A percentile compares a stretch with the other conserved stretches of the same genome.
phyloP scores from a whole-genome alignment of 208 protist genomes.

The Trypanosoma conorhini region DNA sequence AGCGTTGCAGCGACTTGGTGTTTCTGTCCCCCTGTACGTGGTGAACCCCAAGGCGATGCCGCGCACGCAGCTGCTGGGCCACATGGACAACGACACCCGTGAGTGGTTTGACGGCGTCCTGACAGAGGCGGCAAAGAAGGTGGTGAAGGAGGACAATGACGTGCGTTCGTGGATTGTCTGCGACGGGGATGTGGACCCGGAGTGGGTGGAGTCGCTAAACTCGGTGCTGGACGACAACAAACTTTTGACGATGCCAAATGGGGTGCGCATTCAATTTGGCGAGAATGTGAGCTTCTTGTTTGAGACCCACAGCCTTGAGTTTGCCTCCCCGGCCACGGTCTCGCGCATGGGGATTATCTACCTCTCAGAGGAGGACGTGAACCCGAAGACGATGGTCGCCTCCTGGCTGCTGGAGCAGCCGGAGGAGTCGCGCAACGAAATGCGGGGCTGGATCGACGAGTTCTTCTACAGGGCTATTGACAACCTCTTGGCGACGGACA shows the following conservation, averaged over 20 bases:
- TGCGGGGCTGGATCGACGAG: conserved; percentile 90
- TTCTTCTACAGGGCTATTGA: conserved; percentile 95
- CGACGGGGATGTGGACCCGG: conserved; percentile 99
- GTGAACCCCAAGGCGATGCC: conserved; percentile 99
- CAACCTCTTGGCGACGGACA: conserved; percentile 64
- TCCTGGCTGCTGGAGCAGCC: conserved; percentile 92
- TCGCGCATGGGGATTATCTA: conserved; percentile 98
- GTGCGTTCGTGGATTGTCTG: conserved; percentile 97
- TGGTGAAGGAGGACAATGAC: conserved; percentile 91
- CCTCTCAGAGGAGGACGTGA: conserved; percentile 96
- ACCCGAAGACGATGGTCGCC: conserved; percentile 90
- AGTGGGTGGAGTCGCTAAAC: conserved; percentile 99
- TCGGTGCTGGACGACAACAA: conserved; percentile 99
- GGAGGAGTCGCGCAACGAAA: conserved; percentile 58
- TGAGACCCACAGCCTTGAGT: conserved; percentile 97
- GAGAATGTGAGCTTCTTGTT: conserved; percentile 99
- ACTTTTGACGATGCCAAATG: conserved; percentile 97
- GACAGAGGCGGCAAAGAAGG: conserved; percentile 92
- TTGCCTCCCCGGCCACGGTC: conserved; percentile 98
- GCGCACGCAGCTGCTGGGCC: conserved; percentile 95
- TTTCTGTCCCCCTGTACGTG: conserved; percentile 88
- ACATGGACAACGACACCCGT: conserved; percentile 98
- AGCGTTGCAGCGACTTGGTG: conserved; percentile 86
- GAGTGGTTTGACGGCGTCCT: conserved; percentile 99
- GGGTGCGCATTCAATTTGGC: conserved; percentile 98